phyloP scores from a whole-genome alignment of 176 grass and related monocot species.

The Hyparrhenia diplandra region DNA sequence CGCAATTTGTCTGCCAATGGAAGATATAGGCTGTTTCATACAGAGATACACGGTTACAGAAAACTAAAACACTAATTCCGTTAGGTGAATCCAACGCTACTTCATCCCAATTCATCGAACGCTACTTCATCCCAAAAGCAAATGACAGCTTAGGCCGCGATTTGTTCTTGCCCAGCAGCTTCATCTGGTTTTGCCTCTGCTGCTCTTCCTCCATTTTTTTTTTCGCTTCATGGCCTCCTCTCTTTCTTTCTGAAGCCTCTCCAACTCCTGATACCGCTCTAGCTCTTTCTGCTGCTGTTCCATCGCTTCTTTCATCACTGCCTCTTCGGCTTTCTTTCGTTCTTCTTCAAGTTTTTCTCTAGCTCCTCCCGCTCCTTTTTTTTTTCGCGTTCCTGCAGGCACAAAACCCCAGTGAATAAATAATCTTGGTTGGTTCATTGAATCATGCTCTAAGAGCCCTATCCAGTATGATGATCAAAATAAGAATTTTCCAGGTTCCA shows the following conservation, averaged over 20 bases:
- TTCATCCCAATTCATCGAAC: too few species aligned
- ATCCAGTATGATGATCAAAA: not conserved
- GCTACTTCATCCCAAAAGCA: constrained; percentile 60
- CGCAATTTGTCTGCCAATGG: not conserved
- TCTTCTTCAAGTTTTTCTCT: constrained; percentile 91
- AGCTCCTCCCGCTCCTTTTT: constrained; percentile 70
- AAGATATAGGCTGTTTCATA: not conserved
- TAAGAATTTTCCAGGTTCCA: not conserved
- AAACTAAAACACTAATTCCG: constrained; percentile 11
- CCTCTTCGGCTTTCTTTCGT: constrained; percentile 75
- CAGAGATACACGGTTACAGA: not conserved
- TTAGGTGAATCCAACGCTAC: constrained; percentile 11
- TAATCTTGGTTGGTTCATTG: not conserved
- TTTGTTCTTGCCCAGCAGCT: constrained; percentile 94
- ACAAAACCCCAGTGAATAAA: not conserved
- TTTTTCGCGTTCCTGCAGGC: constrained; percentile 66
- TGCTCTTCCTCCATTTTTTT: constrained; percentile 83
- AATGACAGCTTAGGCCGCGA: constrained; percentile 87
- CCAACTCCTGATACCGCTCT: constrained; percentile 87
- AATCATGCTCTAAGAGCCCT: not conserved
- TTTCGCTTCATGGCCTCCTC: constrained; percentile 86
- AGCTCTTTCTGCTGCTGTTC: constrained; percentile 90
- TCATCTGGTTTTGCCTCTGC: constrained; percentile 86
- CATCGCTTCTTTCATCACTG: constrained; percentile 71
- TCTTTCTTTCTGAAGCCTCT: constrained; percentile 80